Conservation (phyloP, 2,329 filamentous ascomycete species). For the Scorias spongiosa region DNA sequence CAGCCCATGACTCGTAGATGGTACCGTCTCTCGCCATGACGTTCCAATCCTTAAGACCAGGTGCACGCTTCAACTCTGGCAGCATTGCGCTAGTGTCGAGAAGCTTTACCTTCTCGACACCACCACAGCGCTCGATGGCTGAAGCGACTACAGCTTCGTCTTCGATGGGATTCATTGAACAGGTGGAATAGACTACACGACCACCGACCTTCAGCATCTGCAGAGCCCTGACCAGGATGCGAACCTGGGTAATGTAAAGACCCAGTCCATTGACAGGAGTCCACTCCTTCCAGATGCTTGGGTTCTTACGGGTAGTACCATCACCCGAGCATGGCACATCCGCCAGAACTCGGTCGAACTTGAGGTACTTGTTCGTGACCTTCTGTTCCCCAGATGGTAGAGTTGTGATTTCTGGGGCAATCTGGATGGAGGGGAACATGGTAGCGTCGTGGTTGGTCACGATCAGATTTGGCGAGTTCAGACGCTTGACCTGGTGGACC, state of each 20-base stretch:
- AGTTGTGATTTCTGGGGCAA: conserved; percentile 40
- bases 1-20: conserved; percentile 68
- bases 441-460: conserved; percentile 98
- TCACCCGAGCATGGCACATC: conserved; percentile 97
- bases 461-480: conserved; percentile 90
- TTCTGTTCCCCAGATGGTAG: conserved; percentile 31
- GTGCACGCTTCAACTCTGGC: conserved; percentile 57
- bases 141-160: conserved; percentile 85
- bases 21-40: conserved; percentile 76
- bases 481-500: conserved; percentile 91
- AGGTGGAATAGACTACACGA: conserved; percentile 92
- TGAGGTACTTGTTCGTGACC: conserved; percentile 50
- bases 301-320: conserved; percentile 85
- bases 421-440: conserved; percentile 79
- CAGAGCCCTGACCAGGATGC: conserved; percentile 79
- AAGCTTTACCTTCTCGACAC: conserved; percentile 63
- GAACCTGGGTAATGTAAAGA: conserved; percentile 69
- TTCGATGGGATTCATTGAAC: conserved; percentile 96
- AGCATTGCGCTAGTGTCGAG: conserved; percentile 70
- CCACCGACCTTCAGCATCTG: conserved; percentile 95
- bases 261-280: conserved; percentile 73
- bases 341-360: conserved; percentile 90
- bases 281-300: conserved; percentile 92
- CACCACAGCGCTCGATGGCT: conserved; percentile 82
- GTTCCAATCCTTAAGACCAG: conserved; percentile 70